Percentiles rank a stretch among this genome's conserved stretches.
phyloP scores from a whole-genome alignment of 768 basidiomycete species.

The Baorangia bicolor region DNA sequence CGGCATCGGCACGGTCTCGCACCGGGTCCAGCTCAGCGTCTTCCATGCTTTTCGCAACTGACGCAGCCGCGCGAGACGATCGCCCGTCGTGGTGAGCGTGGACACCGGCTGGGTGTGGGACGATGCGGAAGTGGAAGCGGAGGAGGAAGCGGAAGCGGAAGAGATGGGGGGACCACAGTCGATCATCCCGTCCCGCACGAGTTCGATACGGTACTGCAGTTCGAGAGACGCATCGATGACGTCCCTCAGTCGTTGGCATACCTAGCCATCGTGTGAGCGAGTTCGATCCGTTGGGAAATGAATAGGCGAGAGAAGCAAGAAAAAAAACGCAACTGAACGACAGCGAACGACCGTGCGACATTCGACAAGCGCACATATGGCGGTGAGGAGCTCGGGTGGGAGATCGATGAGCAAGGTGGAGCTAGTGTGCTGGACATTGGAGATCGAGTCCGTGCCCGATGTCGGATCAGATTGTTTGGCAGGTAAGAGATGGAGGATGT shows the following conservation, averaged over 20 bases:
- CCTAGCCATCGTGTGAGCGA: no score
- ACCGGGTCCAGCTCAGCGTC: slow-evolving; percentile 27
- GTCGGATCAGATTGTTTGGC: no score
- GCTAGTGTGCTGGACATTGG: no score
- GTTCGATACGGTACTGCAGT: slow-evolving; percentile 40
- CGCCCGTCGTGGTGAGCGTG: no score
- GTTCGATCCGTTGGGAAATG: no score
- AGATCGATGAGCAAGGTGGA: slow-evolving; percentile 8
- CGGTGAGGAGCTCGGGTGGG: slow-evolving; percentile 13
- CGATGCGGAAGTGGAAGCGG: no score
- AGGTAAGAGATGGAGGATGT: no score
- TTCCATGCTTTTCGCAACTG: slow-evolving; percentile 38
- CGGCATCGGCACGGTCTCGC: slow-evolving; percentile 28
- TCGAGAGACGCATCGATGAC: slow-evolving; percentile 30
- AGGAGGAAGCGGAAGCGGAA: no score
- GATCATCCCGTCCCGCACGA: slow-evolving; percentile 39
- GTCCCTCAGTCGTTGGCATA: slow-evolving; percentile 19
- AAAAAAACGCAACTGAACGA: slow-evolving; percentile 11
- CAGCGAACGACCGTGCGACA: slow-evolving; percentile 10
- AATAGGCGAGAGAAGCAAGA: no score
- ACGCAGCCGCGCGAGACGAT: slow-evolving; percentile 35
- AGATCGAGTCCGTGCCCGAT: no score
- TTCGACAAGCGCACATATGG: slow-evolving; percentile 9
- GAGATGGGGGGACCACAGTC: slow-evolving; percentile 1
- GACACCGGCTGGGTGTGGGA: no score